Percentiles rank a stretch among this genome's conserved stretches.
These are phyloP conservation scores for Gnaphalium uliginosum DNA, from an alignment of 129 eudicot species.

Conservation along the genomic window DNA sequence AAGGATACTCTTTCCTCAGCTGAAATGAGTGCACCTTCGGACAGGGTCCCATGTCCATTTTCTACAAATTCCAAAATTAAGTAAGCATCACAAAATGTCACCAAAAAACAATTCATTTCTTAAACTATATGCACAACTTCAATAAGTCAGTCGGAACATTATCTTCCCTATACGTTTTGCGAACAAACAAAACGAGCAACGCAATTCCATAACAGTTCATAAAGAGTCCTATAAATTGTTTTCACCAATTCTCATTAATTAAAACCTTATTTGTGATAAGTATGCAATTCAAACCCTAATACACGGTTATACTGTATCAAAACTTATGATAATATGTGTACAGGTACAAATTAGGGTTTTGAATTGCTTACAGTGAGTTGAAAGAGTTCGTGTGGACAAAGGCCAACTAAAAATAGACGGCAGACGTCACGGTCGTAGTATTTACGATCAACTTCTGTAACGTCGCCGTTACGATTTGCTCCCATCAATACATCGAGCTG, in stretches of 20 bases:
- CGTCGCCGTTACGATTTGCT: constrained; percentile 92
- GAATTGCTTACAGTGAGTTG: constrained; percentile 72
- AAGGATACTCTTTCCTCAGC: constrained; percentile 98
- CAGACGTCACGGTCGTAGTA: constrained; percentile 97
- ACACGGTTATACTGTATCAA: neutral
- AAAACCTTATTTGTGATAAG: constrained; percentile 2
- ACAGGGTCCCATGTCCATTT: constrained; percentile 99
- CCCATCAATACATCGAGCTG: constrained; percentile 97
- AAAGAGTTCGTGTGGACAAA: constrained; percentile 97
- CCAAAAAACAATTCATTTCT: neutral
- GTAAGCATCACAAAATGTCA: constrained; percentile 9
- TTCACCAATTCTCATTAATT: no score
- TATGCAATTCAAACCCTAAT: constrained; percentile 17
- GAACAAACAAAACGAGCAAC: no score
- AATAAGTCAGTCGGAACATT: neutral
- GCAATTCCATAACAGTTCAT: no score
- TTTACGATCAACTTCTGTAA: constrained; percentile 79
- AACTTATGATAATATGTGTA: neutral
- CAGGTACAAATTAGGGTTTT: neutral
- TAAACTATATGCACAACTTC: neutral
- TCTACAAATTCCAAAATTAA: constrained; percentile 40
- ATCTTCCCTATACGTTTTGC: no score
- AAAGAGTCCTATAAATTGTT: no score
- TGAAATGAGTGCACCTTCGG: constrained; percentile 97
- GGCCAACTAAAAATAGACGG: constrained; percentile 87